Percentiles rank a stretch among this genome's conserved stretches.
These are phyloP conservation scores for Herpotrichia juniperi DNA, from an alignment of 2,329 filamentous ascomycete genomes.

Conservation along the genomic window DNA sequence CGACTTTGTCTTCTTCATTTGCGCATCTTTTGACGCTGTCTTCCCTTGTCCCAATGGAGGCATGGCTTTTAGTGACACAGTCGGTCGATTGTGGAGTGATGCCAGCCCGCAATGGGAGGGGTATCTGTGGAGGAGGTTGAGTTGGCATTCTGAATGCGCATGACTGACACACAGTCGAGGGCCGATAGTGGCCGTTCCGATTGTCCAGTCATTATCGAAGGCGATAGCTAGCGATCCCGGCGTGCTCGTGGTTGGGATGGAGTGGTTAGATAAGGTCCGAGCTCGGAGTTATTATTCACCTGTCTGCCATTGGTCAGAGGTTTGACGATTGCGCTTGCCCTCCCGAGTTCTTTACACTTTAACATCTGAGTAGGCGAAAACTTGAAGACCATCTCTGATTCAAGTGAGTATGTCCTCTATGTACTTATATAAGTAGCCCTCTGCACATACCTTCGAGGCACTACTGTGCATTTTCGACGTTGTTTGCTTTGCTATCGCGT, in stretches of 20 bases:
- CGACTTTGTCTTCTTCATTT: constrained; percentile 43
- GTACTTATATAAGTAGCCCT: no score
- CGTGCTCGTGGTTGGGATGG: background rate
- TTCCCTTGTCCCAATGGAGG: constrained; percentile 35
- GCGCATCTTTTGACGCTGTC: constrained; percentile 30
- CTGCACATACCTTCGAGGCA: no score
- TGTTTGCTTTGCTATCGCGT: no score
- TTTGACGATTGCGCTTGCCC: background rate
- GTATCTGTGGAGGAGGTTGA: constrained; percentile 6
- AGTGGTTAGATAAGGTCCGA: background rate
- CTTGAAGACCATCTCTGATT: no score
- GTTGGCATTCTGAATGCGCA: constrained; percentile 24
- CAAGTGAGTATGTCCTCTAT: no score
- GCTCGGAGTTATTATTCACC: background rate
- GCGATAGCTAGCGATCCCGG: constrained; percentile 7
- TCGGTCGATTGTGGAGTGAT: constrained; percentile 28
- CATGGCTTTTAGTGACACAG: constrained; percentile 29
- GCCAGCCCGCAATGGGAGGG: constrained; percentile 6
- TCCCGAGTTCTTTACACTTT: no score
- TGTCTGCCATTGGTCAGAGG: background rate
- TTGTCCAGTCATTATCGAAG: constrained; percentile 10
- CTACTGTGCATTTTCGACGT: no score
- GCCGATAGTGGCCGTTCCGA: constrained; percentile 30
- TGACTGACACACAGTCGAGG: constrained; percentile 15
- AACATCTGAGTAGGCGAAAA: no score